phyloP scores from a whole-genome alignment of 140 eudicot genomes.

The Flaveria floridana region DNA sequence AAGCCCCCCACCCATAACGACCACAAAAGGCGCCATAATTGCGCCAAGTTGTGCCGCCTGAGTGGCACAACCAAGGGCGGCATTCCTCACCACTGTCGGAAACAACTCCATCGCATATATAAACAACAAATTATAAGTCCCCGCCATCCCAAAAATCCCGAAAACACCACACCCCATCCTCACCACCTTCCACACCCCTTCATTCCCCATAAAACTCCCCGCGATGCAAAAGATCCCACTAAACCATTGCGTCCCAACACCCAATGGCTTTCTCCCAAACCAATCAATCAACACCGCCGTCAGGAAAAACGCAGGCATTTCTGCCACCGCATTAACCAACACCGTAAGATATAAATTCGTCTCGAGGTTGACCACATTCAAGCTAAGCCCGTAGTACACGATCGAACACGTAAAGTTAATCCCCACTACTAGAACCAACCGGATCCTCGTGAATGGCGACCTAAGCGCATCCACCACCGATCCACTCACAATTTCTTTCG shows the following conservation, averaged over 20 bases:
- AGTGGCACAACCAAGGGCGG: constrained; percentile 90
- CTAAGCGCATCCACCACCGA: constrained; percentile 62
- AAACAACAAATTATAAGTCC: constrained; percentile 76
- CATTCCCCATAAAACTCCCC: constrained; percentile 51
- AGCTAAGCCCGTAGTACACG: constrained; percentile 84
- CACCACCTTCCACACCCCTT: constrained; percentile 60
- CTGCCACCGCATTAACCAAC: constrained; percentile 71
- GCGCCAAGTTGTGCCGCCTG: constrained; percentile 91
- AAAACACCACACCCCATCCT: constrained; percentile 73
- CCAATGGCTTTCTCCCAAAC: constrained; percentile 81
- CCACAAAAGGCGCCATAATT: constrained; percentile 77
- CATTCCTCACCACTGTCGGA: constrained; percentile 96
- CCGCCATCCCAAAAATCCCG: constrained; percentile 98
- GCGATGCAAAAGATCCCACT: constrained; percentile 70
- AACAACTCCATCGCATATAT: constrained; percentile 89
- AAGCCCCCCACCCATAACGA: constrained; percentile 69
- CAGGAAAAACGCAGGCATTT: constrained; percentile 70
- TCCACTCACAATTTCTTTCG: constrained; percentile 45
- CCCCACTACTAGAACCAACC: constrained; percentile 58
- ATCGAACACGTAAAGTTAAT: constrained; percentile 69
- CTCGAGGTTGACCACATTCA: constrained; percentile 83
- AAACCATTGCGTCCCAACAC: constrained; percentile 74
- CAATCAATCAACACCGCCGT: constrained; percentile 66
- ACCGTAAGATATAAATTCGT: constrained; percentile 77
- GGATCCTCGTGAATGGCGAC: constrained; percentile 53